phyloP scores from a whole-genome alignment of 306 rosid species.

The Styphnolobium japonicum region DNA sequence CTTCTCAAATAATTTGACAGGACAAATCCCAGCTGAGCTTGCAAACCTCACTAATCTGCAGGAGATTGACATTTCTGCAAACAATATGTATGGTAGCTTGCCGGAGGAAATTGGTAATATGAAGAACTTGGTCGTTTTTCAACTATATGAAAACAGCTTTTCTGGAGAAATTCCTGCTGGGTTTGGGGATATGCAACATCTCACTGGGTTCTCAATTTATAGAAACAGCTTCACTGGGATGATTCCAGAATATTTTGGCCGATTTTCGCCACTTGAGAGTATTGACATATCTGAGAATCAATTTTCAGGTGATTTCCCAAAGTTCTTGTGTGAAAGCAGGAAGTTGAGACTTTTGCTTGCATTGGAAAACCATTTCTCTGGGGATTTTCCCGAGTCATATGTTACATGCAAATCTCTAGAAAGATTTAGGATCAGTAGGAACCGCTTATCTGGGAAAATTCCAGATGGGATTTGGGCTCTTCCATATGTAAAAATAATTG shows the following conservation, averaged over 20 bases:
- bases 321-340: constrained; percentile 67
- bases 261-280: constrained; percentile 61
- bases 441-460: constrained; percentile 66
- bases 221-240: constrained; percentile 69
- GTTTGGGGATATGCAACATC: constrained; percentile 79
- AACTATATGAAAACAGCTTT: constrained; percentile 64
- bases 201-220: constrained; percentile 65
- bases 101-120: constrained; percentile 65
- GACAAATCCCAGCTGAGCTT: constrained; percentile 69
- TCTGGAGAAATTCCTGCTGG: constrained; percentile 82
- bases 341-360: constrained; percentile 75
- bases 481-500: constrained; percentile 66
- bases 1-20: constrained; percentile 60
- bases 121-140: constrained; percentile 75
- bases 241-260: constrained; percentile 66
- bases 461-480: constrained; percentile 78
- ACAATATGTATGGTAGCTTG: constrained; percentile 60
- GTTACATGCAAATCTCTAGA: constrained; percentile 63
- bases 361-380: constrained; percentile 74
- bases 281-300: constrained; percentile 96
- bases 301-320: constrained; percentile 84
- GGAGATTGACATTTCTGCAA: constrained; percentile 76
- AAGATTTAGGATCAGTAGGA: constrained; percentile 71
- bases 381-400: constrained; percentile 68
- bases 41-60: constrained; percentile 63